Percentiles rank a stretch among this genome's conserved stretches.
phyloP scores from a whole-genome alignment of 768 basidiomycete species.

The Phlebiopsis flavidoalba region DNA sequence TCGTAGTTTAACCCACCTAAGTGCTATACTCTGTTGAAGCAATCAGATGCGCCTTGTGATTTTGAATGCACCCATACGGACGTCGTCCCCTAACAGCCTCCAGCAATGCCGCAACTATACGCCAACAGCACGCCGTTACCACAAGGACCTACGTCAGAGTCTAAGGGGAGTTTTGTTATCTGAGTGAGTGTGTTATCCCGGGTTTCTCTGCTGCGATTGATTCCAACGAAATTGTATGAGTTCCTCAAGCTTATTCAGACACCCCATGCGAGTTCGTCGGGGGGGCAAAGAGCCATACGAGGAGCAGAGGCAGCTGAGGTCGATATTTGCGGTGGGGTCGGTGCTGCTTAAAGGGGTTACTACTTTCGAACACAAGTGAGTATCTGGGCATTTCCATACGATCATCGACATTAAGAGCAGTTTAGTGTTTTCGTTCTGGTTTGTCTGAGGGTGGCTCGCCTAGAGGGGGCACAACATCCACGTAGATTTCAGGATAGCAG shows the following conservation, averaged over 20 bases:
- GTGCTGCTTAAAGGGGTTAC: slow-evolving; percentile 60
- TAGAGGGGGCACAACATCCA: slow-evolving; percentile 9
- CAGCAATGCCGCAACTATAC: slow-evolving; percentile 43
- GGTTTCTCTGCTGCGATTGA: slow-evolving; percentile 8
- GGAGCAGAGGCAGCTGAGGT: slow-evolving; percentile 19
- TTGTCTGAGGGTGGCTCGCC: slow-evolving; percentile 50
- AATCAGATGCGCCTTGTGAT: no score
- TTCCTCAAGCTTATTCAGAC: slow-evolving; percentile 82
- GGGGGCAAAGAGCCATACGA: slow-evolving; percentile 38
- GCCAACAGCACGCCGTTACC: slow-evolving; percentile 51
- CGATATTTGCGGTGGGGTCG: slow-evolving; percentile 67
- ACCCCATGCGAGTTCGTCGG: slow-evolving; percentile 80
- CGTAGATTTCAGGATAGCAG: no score
- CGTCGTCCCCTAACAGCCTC: slow-evolving; percentile 53
- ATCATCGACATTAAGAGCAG: not conserved
- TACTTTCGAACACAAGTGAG: slow-evolving; percentile 76
- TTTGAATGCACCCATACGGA: no score
- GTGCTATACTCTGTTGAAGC: no score
- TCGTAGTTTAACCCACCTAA: slow-evolving; percentile 61
- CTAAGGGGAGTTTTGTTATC: slow-evolving; percentile 44
- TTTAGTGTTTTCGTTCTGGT: slow-evolving; percentile 73
- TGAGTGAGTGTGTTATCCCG: not conserved
- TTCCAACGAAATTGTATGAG: no score
- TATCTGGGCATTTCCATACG: not conserved
- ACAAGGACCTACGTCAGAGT: slow-evolving; percentile 57